Evolutionary conservation across 2,329 filamentous ascomycete genomes (phyloP).

Genomic region (Xylaria multiplex): DNA sequence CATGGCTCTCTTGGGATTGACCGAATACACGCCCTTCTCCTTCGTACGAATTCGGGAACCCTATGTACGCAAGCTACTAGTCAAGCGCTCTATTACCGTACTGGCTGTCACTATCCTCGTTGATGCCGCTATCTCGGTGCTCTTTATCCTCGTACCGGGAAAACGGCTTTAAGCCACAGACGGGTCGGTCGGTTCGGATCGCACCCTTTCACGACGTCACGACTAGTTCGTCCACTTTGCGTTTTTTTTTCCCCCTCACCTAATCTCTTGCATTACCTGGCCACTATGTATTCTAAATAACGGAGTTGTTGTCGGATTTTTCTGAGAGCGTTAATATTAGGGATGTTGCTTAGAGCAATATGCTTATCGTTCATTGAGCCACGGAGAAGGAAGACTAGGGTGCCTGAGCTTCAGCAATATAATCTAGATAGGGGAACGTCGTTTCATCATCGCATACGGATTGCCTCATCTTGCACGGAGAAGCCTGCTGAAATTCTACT

Average conservation of each 20-base stretch:
- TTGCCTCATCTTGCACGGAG: background rate
- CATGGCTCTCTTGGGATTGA: conserved; percentile 86
- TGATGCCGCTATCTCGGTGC: conserved; percentile 81
- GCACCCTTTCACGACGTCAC: conserved; percentile 42
- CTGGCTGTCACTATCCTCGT: conserved; percentile 78
- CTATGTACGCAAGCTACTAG: conserved; percentile 86
- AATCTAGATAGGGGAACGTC: background rate
- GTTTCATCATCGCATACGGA: background rate
- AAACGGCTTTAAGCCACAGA: conserved; percentile 70
- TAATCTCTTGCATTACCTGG: conserved; percentile 2
- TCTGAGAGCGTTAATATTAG: conserved; percentile 21
- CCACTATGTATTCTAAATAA: conserved; percentile 13
- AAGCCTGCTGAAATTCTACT: background rate
- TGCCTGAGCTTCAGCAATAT: background rate
- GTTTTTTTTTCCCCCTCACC: conserved; percentile 7
- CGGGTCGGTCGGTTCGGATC: background rate
- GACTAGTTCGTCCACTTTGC: conserved; percentile 37
- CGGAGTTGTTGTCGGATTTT: conserved; percentile 13
- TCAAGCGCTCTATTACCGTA: conserved; percentile 84
- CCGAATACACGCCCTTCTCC: conserved; percentile 96
- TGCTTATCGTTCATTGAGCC: conserved; percentile 1
- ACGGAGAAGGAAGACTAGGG: background rate
- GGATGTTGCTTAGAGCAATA: conserved; percentile 21
- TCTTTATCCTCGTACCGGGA: conserved; percentile 96
- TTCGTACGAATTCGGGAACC: conserved; percentile 90